phyloP scores from a whole-genome alignment of 2,329 filamentous ascomycete genomes.

The Ceratocystis diversiconidia region DNA sequence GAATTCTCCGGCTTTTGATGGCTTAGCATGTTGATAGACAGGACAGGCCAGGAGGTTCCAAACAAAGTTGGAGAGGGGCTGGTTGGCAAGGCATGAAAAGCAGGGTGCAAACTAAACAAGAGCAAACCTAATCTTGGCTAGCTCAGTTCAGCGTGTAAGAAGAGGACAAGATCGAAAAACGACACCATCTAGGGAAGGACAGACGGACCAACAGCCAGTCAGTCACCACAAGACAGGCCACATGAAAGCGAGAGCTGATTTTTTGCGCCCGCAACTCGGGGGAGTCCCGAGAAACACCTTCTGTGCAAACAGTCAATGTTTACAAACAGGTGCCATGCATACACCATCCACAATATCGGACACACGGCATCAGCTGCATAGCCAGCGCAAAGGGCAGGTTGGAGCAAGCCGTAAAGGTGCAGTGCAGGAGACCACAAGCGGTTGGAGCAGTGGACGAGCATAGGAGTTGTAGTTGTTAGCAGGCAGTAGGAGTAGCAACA shows the following conservation, averaged over 20 bases:
- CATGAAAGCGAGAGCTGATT: not conserved
- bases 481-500: not conserved
- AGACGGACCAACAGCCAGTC: not conserved
- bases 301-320: not conserved
- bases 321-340: not conserved
- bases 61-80: too few relatives aligned
- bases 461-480: not conserved
- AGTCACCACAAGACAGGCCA: not conserved
- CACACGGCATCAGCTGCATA: not conserved
- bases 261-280: not conserved
- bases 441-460: not conserved
- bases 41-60: not conserved
- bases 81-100: too few relatives aligned
- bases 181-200: not conserved
- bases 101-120: too few relatives aligned
- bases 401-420: not conserved
- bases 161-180: too few relatives aligned
- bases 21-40: not conserved
- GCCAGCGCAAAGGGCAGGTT: not conserved
- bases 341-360: not conserved
- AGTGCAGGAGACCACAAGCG: not conserved
- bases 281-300: not conserved
- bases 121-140: too few relatives aligned
- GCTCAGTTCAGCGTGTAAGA: too few relatives aligned
- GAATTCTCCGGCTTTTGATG: not conserved